phyloP scores from a whole-genome alignment of 2,329 filamentous ascomycete species.

The Aspergillus unguis region DNA sequence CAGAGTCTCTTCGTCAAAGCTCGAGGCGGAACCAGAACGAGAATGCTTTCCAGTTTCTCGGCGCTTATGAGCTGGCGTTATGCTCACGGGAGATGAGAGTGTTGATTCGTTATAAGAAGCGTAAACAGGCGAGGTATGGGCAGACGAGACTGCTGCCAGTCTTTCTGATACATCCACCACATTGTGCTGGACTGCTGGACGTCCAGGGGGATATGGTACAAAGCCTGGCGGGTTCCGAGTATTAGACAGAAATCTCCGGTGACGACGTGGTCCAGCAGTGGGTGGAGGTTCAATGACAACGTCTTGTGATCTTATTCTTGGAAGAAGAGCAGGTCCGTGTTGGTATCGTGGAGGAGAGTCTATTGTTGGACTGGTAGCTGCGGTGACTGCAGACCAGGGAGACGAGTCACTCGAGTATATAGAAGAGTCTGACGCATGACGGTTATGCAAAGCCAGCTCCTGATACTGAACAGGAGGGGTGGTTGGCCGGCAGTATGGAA shows the following conservation, averaged over 20 bases:
- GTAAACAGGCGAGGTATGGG: conserved; percentile 38
- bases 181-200: conserved; percentile 45
- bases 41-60: conserved; percentile 43
- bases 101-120: conserved; percentile 35
- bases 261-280: conserved; percentile 53
- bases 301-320: conserved; percentile 83
- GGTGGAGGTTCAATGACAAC: conserved; percentile 65
- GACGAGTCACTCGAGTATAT: conserved; percentile 65
- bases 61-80: conserved; percentile 44
- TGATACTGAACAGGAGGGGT: conserved; percentile 43
- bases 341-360: conserved; percentile 70
- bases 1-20: conserved; percentile 63
- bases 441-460: conserved; percentile 49
- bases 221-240: conserved; percentile 51
- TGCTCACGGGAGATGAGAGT: conserved; percentile 65
- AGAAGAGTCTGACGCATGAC: conserved; percentile 64
- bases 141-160: conserved; percentile 46
- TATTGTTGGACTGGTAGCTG: conserved; percentile 65
- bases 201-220: conserved; percentile 48
- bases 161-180: conserved; percentile 46
- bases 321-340: conserved; percentile 70
- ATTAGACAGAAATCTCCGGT: conserved; percentile 53
- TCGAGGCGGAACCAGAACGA: conserved; percentile 64
- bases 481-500: conserved; percentile 43
- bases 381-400: conserved; percentile 65